phyloP scores from a whole-genome alignment of 768 basidiomycete genomes.

The Epithele typhae region DNA sequence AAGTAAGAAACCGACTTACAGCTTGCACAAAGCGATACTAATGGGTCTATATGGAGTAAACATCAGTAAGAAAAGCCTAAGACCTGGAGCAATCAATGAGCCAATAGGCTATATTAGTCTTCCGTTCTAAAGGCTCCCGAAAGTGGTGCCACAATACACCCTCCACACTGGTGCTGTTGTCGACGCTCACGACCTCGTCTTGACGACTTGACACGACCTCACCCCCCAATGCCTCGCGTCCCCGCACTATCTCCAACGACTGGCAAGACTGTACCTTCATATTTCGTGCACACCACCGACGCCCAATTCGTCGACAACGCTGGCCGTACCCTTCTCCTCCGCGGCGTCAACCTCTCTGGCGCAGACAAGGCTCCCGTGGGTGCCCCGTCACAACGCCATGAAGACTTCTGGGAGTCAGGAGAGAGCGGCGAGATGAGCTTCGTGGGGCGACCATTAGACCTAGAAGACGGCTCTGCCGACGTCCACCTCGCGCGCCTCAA shows the following conservation, averaged over 20 bases:
- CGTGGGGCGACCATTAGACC: slow-evolving; percentile 69
- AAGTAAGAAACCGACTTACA: too few species aligned
- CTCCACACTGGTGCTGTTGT: too few species aligned
- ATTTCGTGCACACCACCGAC: slow-evolving; percentile 62
- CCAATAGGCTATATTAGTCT: too few species aligned
- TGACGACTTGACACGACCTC: neutral
- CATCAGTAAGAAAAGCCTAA: too few species aligned
- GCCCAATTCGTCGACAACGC: slow-evolving; percentile 69
- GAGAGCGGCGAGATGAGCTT: slow-evolving; percentile 70
- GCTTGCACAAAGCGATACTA: too few species aligned
- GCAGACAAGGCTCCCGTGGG: slow-evolving; percentile 80
- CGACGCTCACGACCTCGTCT: neutral
- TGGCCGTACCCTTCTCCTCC: slow-evolving; percentile 75
- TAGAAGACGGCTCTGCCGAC: slow-evolving; percentile 84
- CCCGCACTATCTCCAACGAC: slow-evolving; percentile 59
- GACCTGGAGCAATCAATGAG: too few species aligned
- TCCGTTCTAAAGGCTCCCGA: too few species aligned
- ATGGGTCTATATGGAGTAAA: too few species aligned
- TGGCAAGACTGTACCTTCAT: slow-evolving; percentile 38
- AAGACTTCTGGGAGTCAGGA: slow-evolving; percentile 80
- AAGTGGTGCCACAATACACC: too few species aligned
- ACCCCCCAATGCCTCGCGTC: slow-evolving; percentile 43
- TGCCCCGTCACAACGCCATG: slow-evolving; percentile 60
- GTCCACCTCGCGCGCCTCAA: slow-evolving; percentile 79
- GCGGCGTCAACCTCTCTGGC: slow-evolving; percentile 94